Evolutionary conservation across 441 rosid species (phyloP), one percentile per base, ranked within the genome.

Genomic region (Croton laevigatus): DNA sequence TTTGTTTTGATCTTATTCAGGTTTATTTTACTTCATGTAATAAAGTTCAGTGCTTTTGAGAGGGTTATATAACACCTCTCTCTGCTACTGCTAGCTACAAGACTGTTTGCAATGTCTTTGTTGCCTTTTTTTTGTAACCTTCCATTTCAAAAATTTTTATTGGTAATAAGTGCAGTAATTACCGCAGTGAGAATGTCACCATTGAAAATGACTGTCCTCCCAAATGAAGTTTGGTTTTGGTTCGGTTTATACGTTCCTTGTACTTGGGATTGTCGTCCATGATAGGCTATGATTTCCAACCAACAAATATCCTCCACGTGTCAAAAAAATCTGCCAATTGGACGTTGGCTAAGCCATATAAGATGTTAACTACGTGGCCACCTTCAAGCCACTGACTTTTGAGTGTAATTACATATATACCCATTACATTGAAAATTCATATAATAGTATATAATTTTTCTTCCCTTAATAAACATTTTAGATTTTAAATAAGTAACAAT

Each of bases 351-450:
- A 49, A 77, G 78, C 85, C 81, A 75, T 64, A 62, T 59, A 67
- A 71, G 58, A 58, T 53, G 36, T 13, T 38, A 53, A 42, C 78
- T 38, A 86, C 86, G 97, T 87, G 93, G 93, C 84, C 34, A 6
- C 19, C 81, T 67, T 10, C 36, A 70, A 54, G 72, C 86, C 94
- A 81, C 71, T 59, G 66, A 71, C 57, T 6, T 3, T 46, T 14
- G 34, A 8, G 6, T 1, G 0, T 51, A 81, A 73, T 66, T 65
- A 85, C 91, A 13, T 48, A 59, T 59, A 11, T 22, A 55, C 84
- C 87, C 87, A 53, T 51, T 3, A 52, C 6, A 1, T 58, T 38
- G 1, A 32, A 48, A 13, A 51, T n/a, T 0, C 1, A 6, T 0
- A 8, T 14, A 19, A 8, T 3, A 0, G 20, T 10, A n/a, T n/a